Evolutionary conservation across 2,329 filamentous ascomycete species (phyloP), one percentile per base, ranked within the genome.

Genomic region (Fusarium drepaniforme): DNA sequence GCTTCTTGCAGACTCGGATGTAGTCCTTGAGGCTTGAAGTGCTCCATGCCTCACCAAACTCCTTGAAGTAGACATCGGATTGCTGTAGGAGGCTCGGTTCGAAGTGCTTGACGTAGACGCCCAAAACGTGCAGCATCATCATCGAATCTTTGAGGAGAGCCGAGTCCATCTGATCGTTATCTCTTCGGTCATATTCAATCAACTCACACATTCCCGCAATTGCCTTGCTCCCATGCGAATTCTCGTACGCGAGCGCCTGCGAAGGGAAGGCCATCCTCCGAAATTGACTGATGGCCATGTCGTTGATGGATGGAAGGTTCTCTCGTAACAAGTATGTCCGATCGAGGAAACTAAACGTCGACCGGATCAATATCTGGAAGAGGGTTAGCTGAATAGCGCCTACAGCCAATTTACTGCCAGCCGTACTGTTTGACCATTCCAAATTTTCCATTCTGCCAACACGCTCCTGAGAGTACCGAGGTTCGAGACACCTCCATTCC

Each of bases 301-400:
- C 94, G 79, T 96, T 93, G 67, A 99, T 91, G 38, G 93, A 93
- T 12, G 89, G 88, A 40, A 89, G 84, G 25, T 93, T 90, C 56
- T 92, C 91, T 67, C 93, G 92, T 3, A 98, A 86, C 9, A 99
- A 88, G 80, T 95, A 98, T 3, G 95, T 94, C 73, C 97, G 92
- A 81, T 99, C 96, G 75, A 99, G 89, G 80, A 96, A 99, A 85
- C 95, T 97, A 84, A 98, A 98, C 44, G 97, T 93, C 73, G 94
- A 96, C 59, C 95, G 91, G 63, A 99, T 90, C 16, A 92, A 92
- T 75, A 92, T 90, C 92, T 95, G 57, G 11, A 30, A 28, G n/a
- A 21, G 18, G 37, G 62, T 68, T 42, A 66, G 44, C 63, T 51
- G 69, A 74, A 37, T 77, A 65, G 28, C 21, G 37, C 15, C 12